Base-by-base conservation (phyloP, 2,329 filamentous ascomycete genomes). In the Aspergillus quadricinctus region DNA sequence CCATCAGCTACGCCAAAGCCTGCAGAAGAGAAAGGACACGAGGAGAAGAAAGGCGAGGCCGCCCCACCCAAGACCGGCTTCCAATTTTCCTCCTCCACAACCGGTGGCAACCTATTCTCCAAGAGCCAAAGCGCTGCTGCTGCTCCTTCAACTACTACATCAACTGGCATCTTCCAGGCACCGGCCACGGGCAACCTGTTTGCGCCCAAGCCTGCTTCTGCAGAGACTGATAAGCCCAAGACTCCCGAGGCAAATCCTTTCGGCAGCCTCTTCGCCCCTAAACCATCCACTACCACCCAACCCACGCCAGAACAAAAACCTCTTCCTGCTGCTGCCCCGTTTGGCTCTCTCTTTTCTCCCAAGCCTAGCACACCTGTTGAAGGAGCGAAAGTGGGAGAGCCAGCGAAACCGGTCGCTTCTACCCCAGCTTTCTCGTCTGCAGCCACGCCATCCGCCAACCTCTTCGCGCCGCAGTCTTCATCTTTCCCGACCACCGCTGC, bases 181-280 rank as follows among this genome's bases (percentile, higher is more conserved):
- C 52, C 62, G 7, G 55, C 61, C 17, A 53, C 63, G 4, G 61
- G 57, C 53, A 69, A 60, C 43, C 46, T 67, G 9, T 66, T 70
- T 54, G 60, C 59, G 27, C 62, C 61, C 1, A 64, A 69, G 35
- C 56, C 60, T 45, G 46, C 60, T 8, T 45, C 61, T 31, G 45
- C 53, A 10, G 58, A 59, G 27, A 51, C 62, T 45, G 57, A 60
- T 7, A 56, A 61, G 37, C 31, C 63, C 3, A 55, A 64, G 37
- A 37, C 61, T 9, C 35, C 59, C 9, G 53, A 27, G 40, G 46
- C n/a, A n/a, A 67, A 62, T 28, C 66, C 64, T 27, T 68, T 68
- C 43, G 48, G 56, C 35, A 61, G 51, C 35, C 19, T 63, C 48
- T 64, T 68, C 49, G 49, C 53, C 28, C 57, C 60, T 11, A 65